Percentiles rank a stretch among this genome's conserved stretches.
Conservation (phyloP, 1,284 basidiomycete genomes). For the Cystobasidium sp. region DNA sequence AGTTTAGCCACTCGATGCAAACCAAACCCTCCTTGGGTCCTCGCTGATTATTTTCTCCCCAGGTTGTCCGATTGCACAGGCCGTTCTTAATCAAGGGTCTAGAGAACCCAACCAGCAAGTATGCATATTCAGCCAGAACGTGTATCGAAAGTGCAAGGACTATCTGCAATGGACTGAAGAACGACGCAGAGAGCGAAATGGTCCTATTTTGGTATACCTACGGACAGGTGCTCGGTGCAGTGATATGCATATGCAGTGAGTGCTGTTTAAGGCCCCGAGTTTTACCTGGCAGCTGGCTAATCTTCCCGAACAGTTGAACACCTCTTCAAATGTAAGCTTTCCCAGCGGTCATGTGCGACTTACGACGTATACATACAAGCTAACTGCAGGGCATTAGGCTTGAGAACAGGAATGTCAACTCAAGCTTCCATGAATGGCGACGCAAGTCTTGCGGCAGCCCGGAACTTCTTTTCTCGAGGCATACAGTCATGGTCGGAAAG, state of each 20-base stretch:
- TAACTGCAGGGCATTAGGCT: not conserved
- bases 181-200: slow-evolving; percentile 17
- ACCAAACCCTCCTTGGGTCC: too few relatives aligned
- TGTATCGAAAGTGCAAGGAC: slow-evolving; percentile 17
- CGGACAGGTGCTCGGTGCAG: slow-evolving; percentile 19
- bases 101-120: slow-evolving; percentile 10
- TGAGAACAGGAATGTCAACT: slow-evolving; percentile 3
- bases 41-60: too few relatives aligned
- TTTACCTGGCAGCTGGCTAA: too few relatives aligned
- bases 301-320: not conserved
- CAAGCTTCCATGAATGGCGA: not conserved
- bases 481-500: slow-evolving; percentile 10
- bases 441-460: slow-evolving; percentile 11
- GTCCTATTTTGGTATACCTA: slow-evolving; percentile 11
- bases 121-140: slow-evolving; percentile 15
- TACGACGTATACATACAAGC: not conserved
- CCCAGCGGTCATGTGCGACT: not conserved
- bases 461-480: slow-evolving; percentile 20
- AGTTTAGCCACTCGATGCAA: too few relatives aligned
- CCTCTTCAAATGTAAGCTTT: not conserved
- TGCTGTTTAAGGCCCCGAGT: not conserved
- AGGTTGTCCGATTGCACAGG: slow-evolving; percentile 7
- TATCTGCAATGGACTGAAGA: slow-evolving; percentile 10
- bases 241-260: slow-evolving; percentile 23
- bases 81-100: slow-evolving; percentile 17